Evolutionary conservation across 305 asterid species (phyloP).

Genomic region (Plantago lanceolata): DNA sequence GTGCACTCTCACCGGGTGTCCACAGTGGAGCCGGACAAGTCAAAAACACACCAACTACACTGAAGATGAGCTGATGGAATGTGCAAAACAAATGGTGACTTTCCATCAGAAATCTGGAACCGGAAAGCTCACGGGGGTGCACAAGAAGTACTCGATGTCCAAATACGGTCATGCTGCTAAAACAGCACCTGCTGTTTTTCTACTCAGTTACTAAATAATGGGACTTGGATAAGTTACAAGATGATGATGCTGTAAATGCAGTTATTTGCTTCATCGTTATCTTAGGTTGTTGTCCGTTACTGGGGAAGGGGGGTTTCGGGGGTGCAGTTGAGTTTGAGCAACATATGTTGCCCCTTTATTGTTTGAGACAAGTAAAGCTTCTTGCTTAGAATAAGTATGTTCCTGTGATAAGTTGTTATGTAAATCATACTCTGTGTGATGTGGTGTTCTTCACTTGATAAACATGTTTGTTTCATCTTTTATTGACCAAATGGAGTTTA

Average conservation of each 20-base stretch:
- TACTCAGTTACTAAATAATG: not conserved
- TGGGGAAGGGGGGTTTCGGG: conserved; percentile 7
- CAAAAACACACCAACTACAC: conserved; percentile 38
- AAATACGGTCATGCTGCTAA: conserved; percentile 48
- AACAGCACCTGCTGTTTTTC: conserved; percentile 36
- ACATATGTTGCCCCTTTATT: conserved; percentile 36
- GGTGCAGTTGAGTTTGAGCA: conserved; percentile 25
- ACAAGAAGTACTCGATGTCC: conserved; percentile 41
- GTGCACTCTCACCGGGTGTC: conserved; percentile 26
- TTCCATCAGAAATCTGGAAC: conserved; percentile 49
- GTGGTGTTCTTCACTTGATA: not conserved
- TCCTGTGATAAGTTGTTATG: not conserved
- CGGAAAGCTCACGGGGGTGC: conserved; percentile 49
- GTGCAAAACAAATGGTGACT: conserved; percentile 48
- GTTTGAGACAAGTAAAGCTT: not conserved
- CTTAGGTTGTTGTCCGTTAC: not conserved
- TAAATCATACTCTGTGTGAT: not conserved
- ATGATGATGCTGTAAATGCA: conserved; percentile 9
- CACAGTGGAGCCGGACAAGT: conserved; percentile 40
- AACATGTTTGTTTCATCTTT: not conserved
- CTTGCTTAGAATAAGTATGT: not conserved
- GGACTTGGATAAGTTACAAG: not conserved
- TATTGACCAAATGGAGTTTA: too few species aligned
- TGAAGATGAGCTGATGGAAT: conserved; percentile 43
- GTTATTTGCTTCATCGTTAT: conserved; percentile 4